phyloP scores from a whole-genome alignment of 805 yeast genomes.

The Yamadazyma sp. region DNA sequence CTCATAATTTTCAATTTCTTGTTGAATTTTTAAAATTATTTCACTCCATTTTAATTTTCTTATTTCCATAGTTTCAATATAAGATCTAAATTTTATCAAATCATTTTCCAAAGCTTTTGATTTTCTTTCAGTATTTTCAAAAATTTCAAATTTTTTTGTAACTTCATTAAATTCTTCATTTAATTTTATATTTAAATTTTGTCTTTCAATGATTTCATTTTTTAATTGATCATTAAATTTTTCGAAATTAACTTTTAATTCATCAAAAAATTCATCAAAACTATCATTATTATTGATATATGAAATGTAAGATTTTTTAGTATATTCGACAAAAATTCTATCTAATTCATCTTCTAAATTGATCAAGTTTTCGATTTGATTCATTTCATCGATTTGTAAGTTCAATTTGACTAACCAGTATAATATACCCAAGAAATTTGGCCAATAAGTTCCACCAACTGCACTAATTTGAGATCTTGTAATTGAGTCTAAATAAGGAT shows the following conservation, averaged over 20 bases:
- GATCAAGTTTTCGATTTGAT: slow-evolving; percentile 13
- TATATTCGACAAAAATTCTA: slow-evolving; percentile 56
- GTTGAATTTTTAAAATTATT: slow-evolving; percentile 52
- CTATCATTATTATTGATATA: slow-evolving; percentile 59
- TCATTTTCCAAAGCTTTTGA: slow-evolving; percentile 67
- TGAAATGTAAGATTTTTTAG: slow-evolving; percentile 62
- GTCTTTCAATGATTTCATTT: slow-evolving; percentile 41
- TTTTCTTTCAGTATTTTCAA: slow-evolving; percentile 54
- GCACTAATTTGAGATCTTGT: slow-evolving; percentile 86
- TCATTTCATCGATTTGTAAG: slow-evolving; percentile 26
- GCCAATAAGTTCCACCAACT: slow-evolving; percentile 90
- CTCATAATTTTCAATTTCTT: slow-evolving; percentile 48
- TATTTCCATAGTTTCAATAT: slow-evolving; percentile 63
- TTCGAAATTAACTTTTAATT: slow-evolving; percentile 56
- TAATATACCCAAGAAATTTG: slow-evolving; percentile 73
- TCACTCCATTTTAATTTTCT: slow-evolving; percentile 63
- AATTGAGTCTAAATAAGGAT: slow-evolving; percentile 78
- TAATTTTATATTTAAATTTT: slow-evolving; percentile 38
- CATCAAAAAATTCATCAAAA: slow-evolving; percentile 43
- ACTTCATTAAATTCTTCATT: slow-evolving; percentile 39
- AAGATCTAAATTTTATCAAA: slow-evolving; percentile 65
- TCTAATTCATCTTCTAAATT: slow-evolving; percentile 43
- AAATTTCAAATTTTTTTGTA: slow-evolving; percentile 41
- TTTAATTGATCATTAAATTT: slow-evolving; percentile 48
- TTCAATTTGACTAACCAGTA: slow-evolving; percentile 74